Conservation (phyloP, 2,329 filamentous ascomycete species). For the Thermothelomyces thermophilus region DNA sequence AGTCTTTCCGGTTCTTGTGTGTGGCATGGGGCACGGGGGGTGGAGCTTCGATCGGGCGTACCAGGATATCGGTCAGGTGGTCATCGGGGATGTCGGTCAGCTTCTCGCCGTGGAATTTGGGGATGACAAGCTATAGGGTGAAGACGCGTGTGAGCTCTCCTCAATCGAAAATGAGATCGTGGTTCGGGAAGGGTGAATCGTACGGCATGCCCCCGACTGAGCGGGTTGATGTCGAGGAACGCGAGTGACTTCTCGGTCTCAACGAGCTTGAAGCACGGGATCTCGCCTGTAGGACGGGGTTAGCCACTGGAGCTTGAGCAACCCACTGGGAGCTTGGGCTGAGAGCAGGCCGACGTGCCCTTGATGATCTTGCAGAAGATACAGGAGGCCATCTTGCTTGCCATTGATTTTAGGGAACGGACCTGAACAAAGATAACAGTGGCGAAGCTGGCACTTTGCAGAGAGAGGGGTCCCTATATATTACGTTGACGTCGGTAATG, state of each 20-base stretch:
- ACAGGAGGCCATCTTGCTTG: slow-evolving; percentile 55
- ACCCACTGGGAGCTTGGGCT: neutral
- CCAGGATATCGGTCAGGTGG: slow-evolving; percentile 72
- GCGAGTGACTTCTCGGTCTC: slow-evolving; percentile 90
- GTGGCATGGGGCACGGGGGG: too few species aligned
- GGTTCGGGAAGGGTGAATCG: slow-evolving; percentile 26
- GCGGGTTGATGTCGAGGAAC: slow-evolving; percentile 91
- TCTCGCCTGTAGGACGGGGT: slow-evolving; percentile 60
- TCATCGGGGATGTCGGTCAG: slow-evolving; percentile 91
- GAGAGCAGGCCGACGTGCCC: slow-evolving; percentile 39
- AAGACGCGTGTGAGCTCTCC: neutral
- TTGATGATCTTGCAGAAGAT: slow-evolving; percentile 99
- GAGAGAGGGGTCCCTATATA: neutral
- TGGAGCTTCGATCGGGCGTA: slow-evolving; percentile 34
- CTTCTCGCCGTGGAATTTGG: slow-evolving; percentile 89
- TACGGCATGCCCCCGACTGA: slow-evolving; percentile 85
- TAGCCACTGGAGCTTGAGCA: slow-evolving; percentile 6
- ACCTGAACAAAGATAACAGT: neutral
- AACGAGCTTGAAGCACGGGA: slow-evolving; percentile 92
- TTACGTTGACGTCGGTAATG: neutral
- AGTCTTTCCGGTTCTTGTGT: neutral
- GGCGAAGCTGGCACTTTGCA: too few species aligned
- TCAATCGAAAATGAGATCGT: neutral
- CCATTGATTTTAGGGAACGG: slow-evolving; percentile 52
- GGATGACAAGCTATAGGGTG: slow-evolving; percentile 73